Base-by-base conservation (phyloP, 148 eudicot genomes). In the Cornus suecica region DNA sequence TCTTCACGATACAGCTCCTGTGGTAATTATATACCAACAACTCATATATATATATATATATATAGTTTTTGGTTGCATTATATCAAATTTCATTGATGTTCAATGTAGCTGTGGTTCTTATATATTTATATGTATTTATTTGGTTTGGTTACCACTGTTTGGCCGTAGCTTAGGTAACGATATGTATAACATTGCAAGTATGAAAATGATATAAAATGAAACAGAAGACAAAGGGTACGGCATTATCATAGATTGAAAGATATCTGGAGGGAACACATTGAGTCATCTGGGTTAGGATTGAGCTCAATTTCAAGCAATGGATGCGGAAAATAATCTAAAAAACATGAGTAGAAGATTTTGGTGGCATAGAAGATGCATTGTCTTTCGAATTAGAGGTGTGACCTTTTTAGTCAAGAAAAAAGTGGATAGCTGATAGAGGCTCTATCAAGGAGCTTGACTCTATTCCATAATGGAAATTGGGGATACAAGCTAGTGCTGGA, bases 1-100 rank as follows among this genome's bases (percentile, higher is more conserved):
- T 61, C 92, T 92, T 6, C 86, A 88, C 2, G 91, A 94, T 26
- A 87, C 97, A 20, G 82, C 80, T 80, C 78, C 85, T 13, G 58
- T 92, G 93, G 98, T 94, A 89, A 77, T 66, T 58, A 58, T 58
- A 58, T 58, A 5, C 25, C 23, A 58, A 58, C 62, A 20, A 3
- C 62, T 58, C 20, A 58, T 58, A 10, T 18, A 18, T 0, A n/a
- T n/a, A n/a, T n/a, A n/a, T 32, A 3, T 32, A 3, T 32, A 0
- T 32, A 3, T 32, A 2, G 2, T 16, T 56, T 18, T 20, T 58
- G 0, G 24, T 58, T 22, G 25, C 62, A 22, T 58, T 10, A n/a
- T 58, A 58, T 58, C 9, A 8, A 4, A 52, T 52, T 52, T 20
- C 42, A 37, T 37, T 37, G 42, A 10, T 37, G 42, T 37, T 48